These are phyloP conservation scores for Ophiocordyceps camponoti-floridani DNA, from an alignment of 2,329 filamentous ascomycete genomes.

Conservation along the genomic window DNA sequence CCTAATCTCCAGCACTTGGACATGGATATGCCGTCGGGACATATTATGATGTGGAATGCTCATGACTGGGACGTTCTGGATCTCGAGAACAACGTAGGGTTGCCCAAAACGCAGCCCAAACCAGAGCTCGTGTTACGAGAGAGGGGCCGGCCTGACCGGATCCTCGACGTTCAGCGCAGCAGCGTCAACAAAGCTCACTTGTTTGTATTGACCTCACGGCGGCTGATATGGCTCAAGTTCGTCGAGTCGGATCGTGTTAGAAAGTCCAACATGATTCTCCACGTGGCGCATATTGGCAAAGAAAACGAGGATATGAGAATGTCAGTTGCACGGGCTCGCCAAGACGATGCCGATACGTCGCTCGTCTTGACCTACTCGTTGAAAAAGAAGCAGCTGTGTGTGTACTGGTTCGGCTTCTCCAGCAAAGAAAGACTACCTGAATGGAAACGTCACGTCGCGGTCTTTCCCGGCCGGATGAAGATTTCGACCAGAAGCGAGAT, in stretches of 20 bases:
- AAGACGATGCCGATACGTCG: conserved; percentile 5
- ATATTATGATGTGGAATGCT: conserved; percentile 19
- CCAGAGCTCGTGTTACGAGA: conserved; percentile 10
- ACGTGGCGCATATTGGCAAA: conserved; percentile 12
- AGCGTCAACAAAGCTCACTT: conserved; percentile 27
- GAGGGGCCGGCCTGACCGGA: conserved; percentile 14
- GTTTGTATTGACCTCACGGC: conserved; percentile 38
- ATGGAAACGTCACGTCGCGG: conserved; percentile 18
- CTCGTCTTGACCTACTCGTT: conserved; percentile 18
- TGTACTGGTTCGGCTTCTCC: conserved; percentile 16
- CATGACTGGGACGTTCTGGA: conserved; percentile 17
- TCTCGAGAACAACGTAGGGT: no score
- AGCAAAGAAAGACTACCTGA: conserved; percentile 11
- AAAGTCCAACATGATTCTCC: conserved; percentile 10
- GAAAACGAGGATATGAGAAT: conserved; percentile 10
- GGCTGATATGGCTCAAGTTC: conserved; percentile 30
- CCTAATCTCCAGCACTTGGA: neutral
- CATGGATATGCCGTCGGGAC: conserved; percentile 2
- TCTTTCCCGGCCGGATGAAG: conserved; percentile 6
- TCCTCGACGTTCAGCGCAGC: conserved; percentile 38
- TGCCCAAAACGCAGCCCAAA: conserved; percentile 11
- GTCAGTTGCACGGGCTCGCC: conserved; percentile 9
- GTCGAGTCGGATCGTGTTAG: conserved; percentile 4
- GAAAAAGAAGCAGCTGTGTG: conserved; percentile 11
- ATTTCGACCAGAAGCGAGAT: conserved; percentile 3